Evolutionary conservation across 164 flowering plant genomes (phyloP), one percentile per base, ranked within the genome.

Genomic region (Magnolia kwangsiensis): DNA sequence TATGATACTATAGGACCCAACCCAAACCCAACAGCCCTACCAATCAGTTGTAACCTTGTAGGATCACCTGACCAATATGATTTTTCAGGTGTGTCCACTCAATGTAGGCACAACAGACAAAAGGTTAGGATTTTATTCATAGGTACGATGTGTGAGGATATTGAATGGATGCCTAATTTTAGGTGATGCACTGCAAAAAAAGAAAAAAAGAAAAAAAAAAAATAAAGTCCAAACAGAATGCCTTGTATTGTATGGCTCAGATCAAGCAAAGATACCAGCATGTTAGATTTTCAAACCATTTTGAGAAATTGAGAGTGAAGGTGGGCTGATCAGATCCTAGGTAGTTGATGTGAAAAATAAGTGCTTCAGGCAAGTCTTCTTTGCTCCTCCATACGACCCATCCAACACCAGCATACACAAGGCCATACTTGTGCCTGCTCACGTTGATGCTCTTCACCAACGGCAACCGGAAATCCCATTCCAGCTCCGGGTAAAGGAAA

Each of bases 311-410:
- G 72, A 90, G 90, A 50, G 94, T 90, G 79, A 90, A 90, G 59
- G 94, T 90, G 51, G 94, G 93, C 59, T 90, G 93, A 73, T 90
- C 90, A 73, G 93, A 70, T 66, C 95, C 92, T 89, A 89, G 88
- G 77, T 91, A 91, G 79, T 91, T 91, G 65, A 91, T 91, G 65
- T 88, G 92, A 80, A 91, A 91, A 72, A 90, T 78, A 55, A 91
- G 92, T 49, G 90, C 95, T 0, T 91, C 95, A 0, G 95, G 93
- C 79, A 91, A 80, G 50, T 90, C 95, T 0, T 83, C 87, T 50
- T 88, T 88, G 76, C 78, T 81, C 80, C 91, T 87, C 95, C 92
- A 90, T 8, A 90, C 82, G 16, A 85, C 87, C 93, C 93, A 91
- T 9, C 95, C 95, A 20, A 91, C 82, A 21, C 95, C 95, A 29